Percentiles rank a stretch among this genome's conserved stretches.
Conservation (phyloP, 768 basidiomycete species). For the Omphalotus guepiniiformis region DNA sequence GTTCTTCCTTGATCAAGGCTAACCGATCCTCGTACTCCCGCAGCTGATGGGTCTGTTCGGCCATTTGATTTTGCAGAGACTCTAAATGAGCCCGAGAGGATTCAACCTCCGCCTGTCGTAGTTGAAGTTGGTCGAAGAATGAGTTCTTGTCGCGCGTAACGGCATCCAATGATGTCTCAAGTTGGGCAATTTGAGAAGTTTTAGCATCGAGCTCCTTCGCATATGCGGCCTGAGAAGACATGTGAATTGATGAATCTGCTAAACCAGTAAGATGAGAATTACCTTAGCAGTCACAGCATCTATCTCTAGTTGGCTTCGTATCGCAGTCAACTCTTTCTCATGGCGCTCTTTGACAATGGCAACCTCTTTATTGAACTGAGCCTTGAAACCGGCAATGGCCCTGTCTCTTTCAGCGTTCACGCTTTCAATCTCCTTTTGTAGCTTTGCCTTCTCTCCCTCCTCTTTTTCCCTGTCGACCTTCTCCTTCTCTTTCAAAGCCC, state of each 20-base stretch:
- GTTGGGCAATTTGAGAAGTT: conserved; percentile 55
- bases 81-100: conserved; percentile 75
- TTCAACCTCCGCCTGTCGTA: conserved; percentile 88
- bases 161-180: conserved; percentile 68
- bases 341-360: conserved; percentile 53
- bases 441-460: conserved; percentile 41
- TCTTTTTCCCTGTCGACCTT: conserved; percentile 38
- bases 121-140: conserved; percentile 83
- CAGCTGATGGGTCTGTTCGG: conserved; percentile 84
- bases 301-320: conserved; percentile 71
- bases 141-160: conserved; percentile 71
- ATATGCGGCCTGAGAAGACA: conserved; percentile 56
- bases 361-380: conserved; percentile 73
- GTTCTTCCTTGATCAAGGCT: conserved; percentile 66
- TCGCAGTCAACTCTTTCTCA: conserved; percentile 67
- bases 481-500: conserved; percentile 47
- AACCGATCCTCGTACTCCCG: conserved; percentile 75
- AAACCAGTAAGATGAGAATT: conserved; percentile 10
- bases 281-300: conserved; percentile 77
- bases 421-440: conserved; percentile 63
- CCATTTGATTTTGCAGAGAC: conserved; percentile 68
- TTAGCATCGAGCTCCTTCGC: conserved; percentile 62
- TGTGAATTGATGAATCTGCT: conserved; percentile 7
- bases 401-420: conserved; percentile 61
- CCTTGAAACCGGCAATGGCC: conserved; percentile 51